These are phyloP conservation scores for Beauveria medogensis DNA, from an alignment of 2,329 filamentous ascomycete species.

Conservation along the genomic window DNA sequence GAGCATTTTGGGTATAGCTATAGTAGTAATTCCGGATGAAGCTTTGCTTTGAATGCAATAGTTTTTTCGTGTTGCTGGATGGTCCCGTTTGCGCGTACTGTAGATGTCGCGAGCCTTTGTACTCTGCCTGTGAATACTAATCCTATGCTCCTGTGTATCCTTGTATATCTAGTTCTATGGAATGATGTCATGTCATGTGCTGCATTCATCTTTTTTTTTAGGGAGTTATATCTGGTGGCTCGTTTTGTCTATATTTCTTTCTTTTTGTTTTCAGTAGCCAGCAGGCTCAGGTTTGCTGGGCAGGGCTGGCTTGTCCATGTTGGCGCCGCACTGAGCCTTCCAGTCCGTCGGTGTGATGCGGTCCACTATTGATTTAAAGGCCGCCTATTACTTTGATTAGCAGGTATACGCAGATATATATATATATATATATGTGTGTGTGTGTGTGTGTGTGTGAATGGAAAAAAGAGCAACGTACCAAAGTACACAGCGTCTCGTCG, in stretches of 20 bases:
- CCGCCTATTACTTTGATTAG: constrained; percentile 43
- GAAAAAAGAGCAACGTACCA: constrained; percentile 42
- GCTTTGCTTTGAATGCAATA: constrained; percentile 6
- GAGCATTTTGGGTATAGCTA: constrained; percentile 4
- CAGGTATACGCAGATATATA: neutral
- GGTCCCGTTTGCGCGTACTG: neutral
- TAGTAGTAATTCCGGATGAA: constrained; percentile 7
- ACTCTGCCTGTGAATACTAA: neutral
- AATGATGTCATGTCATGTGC: neutral
- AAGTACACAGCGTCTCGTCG: constrained; percentile 82
- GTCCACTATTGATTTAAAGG: constrained; percentile 89
- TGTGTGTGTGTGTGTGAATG: no score
- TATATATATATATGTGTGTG: no score
- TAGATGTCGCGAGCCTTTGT: neutral
- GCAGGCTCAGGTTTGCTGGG: constrained; percentile 44
- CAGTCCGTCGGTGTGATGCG: constrained; percentile 79
- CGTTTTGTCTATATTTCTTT: no score
- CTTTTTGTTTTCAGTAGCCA: constrained; percentile 34
- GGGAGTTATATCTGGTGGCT: no score
- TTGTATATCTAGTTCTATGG: neutral
- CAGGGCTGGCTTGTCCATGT: constrained; percentile 35
- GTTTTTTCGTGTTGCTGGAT: neutral
- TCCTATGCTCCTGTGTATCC: neutral
- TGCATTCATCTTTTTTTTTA: neutral
- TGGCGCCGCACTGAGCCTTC: constrained; percentile 47